Conservation (phyloP, 2,329 filamentous ascomycete genomes). For the Sclerotinia spermophila region DNA sequence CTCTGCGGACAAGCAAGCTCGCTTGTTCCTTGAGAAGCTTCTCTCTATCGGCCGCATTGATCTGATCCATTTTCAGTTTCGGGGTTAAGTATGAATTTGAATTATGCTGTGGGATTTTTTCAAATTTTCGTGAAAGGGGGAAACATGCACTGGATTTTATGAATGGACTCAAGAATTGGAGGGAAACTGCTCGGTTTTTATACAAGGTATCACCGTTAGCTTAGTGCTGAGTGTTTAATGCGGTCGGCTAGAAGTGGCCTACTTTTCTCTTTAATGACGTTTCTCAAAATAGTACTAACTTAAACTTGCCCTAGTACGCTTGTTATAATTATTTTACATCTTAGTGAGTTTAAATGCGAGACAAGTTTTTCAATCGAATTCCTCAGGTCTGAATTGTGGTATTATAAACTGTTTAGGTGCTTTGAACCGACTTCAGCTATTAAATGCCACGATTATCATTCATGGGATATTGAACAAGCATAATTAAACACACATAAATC, state of each 20-base stretch:
- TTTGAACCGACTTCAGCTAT: not conserved
- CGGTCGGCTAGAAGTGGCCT: fast-evolving
- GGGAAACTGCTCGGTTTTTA: not conserved
- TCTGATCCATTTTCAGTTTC: not conserved
- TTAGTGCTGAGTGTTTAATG: not conserved
- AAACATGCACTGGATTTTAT: not conserved
- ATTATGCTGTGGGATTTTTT: not conserved
- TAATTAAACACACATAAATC: not conserved
- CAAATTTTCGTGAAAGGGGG: fast-evolving
- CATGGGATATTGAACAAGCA: not conserved
- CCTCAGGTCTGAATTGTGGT: not conserved
- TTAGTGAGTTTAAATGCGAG: not conserved
- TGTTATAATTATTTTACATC: not conserved
- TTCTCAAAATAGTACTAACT: not conserved
- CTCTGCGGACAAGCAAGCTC: too few relatives aligned
- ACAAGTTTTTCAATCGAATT: not conserved
- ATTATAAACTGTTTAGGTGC: not conserved
- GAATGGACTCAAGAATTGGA: not conserved
- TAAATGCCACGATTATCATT: not conserved
- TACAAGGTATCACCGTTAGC: not conserved
- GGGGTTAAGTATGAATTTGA: not conserved
- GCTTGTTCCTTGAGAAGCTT: not conserved
- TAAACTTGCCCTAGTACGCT: not conserved
- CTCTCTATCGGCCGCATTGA: not conserved
- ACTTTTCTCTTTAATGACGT: not conserved